phyloP scores from a whole-genome alignment of 768 basidiomycete genomes.

The Tylopilus vinaceipallidus region DNA sequence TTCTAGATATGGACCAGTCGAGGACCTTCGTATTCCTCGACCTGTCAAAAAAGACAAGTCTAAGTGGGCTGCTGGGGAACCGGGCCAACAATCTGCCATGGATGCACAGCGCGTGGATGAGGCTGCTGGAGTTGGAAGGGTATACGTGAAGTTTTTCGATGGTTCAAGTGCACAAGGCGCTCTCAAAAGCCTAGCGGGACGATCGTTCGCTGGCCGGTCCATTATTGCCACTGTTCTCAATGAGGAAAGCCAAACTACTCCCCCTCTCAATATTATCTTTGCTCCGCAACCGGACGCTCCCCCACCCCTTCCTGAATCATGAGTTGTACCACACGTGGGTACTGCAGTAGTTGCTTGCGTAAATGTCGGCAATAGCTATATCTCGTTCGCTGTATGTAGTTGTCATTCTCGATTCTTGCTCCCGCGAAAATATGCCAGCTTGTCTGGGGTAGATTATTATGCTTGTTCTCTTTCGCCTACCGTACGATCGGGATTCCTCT shows the following conservation, averaged over 20 bases:
- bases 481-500: too few species aligned
- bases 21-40: slow-evolving; percentile 85
- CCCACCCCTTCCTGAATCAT: slow-evolving; percentile 61
- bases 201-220: slow-evolving; percentile 82
- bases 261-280: slow-evolving; percentile 78
- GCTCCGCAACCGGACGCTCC: slow-evolving; percentile 82
- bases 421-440: not conserved
- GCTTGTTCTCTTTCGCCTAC: too few species aligned
- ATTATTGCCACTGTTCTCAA: slow-evolving; percentile 83
- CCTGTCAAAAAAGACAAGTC: slow-evolving; percentile 84
- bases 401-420: slow-evolving; percentile 7
- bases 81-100: slow-evolving; percentile 54
- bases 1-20: slow-evolving; percentile 72
- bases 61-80: slow-evolving; percentile 69
- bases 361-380: slow-evolving; percentile 13
- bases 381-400: slow-evolving; percentile 24
- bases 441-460: too few species aligned
- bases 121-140: slow-evolving; percentile 89
- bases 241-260: slow-evolving; percentile 84
- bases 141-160: slow-evolving; percentile 85
- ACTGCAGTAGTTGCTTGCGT: slow-evolving; percentile 8
- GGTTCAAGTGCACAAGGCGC: slow-evolving; percentile 63
- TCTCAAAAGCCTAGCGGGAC: slow-evolving; percentile 85
- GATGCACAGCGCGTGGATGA: slow-evolving; percentile 79
- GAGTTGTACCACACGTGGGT: slow-evolving; percentile 1